phyloP scores from a whole-genome alignment of 2,329 filamentous ascomycete genomes.

The Cladophialophora chaetospira region DNA sequence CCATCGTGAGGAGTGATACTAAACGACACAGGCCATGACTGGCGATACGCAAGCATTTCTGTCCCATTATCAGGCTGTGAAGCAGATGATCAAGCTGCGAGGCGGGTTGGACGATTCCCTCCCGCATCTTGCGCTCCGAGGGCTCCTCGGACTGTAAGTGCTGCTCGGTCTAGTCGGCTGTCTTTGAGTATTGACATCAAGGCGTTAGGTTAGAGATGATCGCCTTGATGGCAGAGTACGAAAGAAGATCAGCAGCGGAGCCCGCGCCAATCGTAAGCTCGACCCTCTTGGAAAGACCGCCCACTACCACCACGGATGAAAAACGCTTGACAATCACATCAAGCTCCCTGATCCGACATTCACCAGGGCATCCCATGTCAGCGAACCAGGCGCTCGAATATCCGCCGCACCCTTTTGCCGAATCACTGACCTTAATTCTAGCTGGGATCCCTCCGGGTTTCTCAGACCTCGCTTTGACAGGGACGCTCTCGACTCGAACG shows the following conservation, averaged over 20 bases:
- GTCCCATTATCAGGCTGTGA: not conserved
- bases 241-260: not conserved
- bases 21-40: constrained; percentile 1
- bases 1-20: not conserved
- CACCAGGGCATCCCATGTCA: not conserved
- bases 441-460: not conserved
- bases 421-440: not conserved
- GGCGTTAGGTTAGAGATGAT: not conserved
- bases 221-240: not conserved
- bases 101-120: not conserved
- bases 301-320: not conserved
- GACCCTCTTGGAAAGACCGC: not conserved
- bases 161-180: not conserved
- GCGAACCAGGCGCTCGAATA: not conserved
- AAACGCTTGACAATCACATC: not conserved
- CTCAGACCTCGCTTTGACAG: not conserved
- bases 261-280: not conserved
- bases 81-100: constrained; percentile 1
- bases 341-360: not conserved
- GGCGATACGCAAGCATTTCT: not conserved
- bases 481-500: not conserved
- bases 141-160: not conserved
- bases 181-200: not conserved
- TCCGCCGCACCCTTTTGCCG: not conserved
- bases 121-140: not conserved